These are phyloP conservation scores for Lavandula angustifolia DNA, from an alignment of 257 asterid species.

Conservation along the genomic window DNA sequence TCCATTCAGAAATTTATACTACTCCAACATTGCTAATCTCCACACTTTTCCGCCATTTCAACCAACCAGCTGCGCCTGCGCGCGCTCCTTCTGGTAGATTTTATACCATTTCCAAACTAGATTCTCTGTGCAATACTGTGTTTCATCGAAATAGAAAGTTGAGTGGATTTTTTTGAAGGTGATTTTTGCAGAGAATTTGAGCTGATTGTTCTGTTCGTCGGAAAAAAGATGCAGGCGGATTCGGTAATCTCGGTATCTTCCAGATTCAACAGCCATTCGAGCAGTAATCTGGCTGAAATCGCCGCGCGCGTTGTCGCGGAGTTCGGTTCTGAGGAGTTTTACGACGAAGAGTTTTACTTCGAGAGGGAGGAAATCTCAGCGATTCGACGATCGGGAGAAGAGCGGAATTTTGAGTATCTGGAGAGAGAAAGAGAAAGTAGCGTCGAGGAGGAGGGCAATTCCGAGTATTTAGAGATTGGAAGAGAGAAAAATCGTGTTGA, in stretches of 20 bases:
- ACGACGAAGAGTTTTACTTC: constrained; percentile 30
- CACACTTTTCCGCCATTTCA: constrained; percentile 24
- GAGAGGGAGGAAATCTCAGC: constrained; percentile 18
- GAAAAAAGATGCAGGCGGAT: constrained; percentile 29
- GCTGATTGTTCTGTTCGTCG: too few relatives aligned
- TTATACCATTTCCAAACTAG: neutral
- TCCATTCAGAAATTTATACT: constrained; percentile 17
- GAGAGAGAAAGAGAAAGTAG: too few relatives aligned
- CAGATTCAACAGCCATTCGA: constrained; percentile 30
- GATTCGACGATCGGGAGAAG: neutral
- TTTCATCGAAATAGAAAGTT: neutral
- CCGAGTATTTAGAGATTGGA: constrained; percentile 14
- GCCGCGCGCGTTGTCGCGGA: constrained; percentile 47
- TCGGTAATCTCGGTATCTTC: constrained; percentile 37
- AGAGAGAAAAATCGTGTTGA: neutral
- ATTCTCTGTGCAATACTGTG: neutral
- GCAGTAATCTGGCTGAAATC: constrained; percentile 22
- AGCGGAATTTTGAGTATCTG: too few relatives aligned
- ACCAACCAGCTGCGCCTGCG: constrained; percentile 22
- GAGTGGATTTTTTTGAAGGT: neutral
- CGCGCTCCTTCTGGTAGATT: neutral
- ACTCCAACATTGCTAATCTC: constrained; percentile 1
- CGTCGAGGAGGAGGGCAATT: neutral
- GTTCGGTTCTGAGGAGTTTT: neutral
- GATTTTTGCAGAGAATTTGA: neutral